phyloP scores from a whole-genome alignment of 345 rosid genomes.

The Ricinus communis region DNA sequence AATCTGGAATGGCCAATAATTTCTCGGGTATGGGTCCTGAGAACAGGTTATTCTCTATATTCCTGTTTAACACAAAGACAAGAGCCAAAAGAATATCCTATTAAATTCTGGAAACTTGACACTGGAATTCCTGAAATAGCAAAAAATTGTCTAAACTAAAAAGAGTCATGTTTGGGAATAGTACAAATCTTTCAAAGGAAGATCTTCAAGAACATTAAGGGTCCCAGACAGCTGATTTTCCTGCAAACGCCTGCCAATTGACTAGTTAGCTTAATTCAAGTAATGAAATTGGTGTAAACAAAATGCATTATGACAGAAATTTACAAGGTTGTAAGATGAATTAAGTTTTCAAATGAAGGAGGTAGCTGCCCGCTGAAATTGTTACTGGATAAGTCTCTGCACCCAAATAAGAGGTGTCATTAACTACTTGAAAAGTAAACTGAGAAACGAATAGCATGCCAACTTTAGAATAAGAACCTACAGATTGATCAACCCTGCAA shows the following conservation, averaged over 20 bases:
- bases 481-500: constrained; percentile 77
- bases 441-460: background rate
- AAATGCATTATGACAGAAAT: constrained; percentile 22
- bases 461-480: constrained; percentile 39
- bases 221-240: constrained; percentile 84
- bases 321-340: constrained; percentile 73
- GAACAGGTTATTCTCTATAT: constrained; percentile 86
- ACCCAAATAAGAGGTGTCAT: constrained; percentile 25
- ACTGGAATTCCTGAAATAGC: background rate
- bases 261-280: constrained; percentile 34
- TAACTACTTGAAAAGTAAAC: constrained; percentile 19
- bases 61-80: constrained; percentile 47
- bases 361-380: constrained; percentile 85
- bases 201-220: constrained; percentile 79
- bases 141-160: background rate
- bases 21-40: constrained; percentile 84
- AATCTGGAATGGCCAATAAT: constrained; percentile 62
- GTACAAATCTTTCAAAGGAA: constrained; percentile 83
- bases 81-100: constrained; percentile 1
- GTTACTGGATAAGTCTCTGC: constrained; percentile 84
- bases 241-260: constrained; percentile 75
- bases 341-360: constrained; percentile 62
- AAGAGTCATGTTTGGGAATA: constrained; percentile 32
- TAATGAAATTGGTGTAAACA: background rate
- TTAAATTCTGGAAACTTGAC: constrained; percentile 5